Evolutionary conservation across 495 filamentous ascomycete genomes (phyloP), one percentile per base, ranked within the genome.

Genomic region (Neurospora sp.): DNA sequence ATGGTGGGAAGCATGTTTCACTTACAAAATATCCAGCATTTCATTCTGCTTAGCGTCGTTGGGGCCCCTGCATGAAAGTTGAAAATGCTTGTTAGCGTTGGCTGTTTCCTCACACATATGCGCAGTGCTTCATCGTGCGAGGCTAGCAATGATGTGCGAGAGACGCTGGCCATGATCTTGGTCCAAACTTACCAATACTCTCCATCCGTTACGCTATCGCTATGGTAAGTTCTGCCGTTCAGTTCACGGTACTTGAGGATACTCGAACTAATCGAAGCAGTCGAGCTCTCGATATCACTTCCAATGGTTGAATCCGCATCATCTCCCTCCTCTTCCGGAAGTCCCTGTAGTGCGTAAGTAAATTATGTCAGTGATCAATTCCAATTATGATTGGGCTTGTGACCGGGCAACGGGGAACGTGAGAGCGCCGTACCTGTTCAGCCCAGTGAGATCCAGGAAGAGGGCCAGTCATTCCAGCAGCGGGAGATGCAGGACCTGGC

Each of bases 201-300:
- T 40, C 78, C 80, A 35, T 59, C 48, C 78, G 79, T 38, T 73
- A 76, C 39, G 73, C 73, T 74, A 27, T 80, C 78, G 70, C 76
- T 86, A 73, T 83, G 82, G 69, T 77, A 85, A 1, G 78, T 83
- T 61, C 83, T 74, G 40, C 82, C 82, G 61, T 83, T 76, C 20
- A 84, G 76, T 80, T 27, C 27, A 27, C 82, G 78, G 72, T 85
- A 86, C 20, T 83, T 77, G 9, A 84, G 75, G 16, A 87, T 84
- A 39, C 79, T 83, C 0, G 81, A 80, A 14, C 77, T 79, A 27
- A 87, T 73, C 5, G 85, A 86, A 3, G 83, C 82, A 8, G 86
- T 88, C 7, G 72, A 74, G 69, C 78, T 78, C 27, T 68, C 68
- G 22, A 78, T 72, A 69, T 82, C 81, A 35, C 79, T 76, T 39